Conservation (phyloP, 192 early-diverging fungal genomes). For the Entomortierella beljakovae region DNA sequence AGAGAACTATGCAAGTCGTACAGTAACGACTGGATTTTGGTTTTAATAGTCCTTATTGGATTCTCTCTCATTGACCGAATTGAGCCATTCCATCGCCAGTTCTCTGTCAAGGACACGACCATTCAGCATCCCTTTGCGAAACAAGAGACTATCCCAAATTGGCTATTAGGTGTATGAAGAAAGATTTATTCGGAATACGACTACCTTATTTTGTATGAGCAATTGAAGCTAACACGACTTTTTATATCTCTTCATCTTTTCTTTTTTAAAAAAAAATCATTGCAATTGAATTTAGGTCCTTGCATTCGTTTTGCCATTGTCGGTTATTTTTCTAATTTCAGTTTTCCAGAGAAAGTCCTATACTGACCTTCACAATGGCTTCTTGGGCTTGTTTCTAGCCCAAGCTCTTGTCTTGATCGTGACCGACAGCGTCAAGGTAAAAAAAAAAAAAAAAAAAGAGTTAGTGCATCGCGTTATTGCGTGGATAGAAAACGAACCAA, state of each 20-base stretch:
- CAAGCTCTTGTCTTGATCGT: constrained; percentile 60
- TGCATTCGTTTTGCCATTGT: constrained; percentile 51
- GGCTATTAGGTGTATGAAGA: constrained; percentile 41
- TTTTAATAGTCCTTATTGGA: constrained; percentile 65
- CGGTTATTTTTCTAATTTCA: constrained; percentile 37
- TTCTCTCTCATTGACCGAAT: constrained; percentile 71
- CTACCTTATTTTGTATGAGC: background rate
- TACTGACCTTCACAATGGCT: constrained; percentile 52
- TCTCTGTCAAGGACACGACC: constrained; percentile 78
- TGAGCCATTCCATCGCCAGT: constrained; percentile 80
- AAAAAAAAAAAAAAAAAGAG: background rate
- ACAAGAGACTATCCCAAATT: constrained; percentile 61
- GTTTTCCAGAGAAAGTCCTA: constrained; percentile 50
- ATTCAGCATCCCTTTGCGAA: constrained; percentile 72
- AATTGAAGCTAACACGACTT: background rate
- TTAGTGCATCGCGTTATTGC: background rate
- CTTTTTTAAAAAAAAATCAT: background rate
- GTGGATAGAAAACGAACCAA: background rate
- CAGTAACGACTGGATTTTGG: constrained; percentile 59
- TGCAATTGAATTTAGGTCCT: constrained; percentile 52
- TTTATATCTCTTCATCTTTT: background rate
- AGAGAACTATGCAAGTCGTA: constrained; percentile 37
- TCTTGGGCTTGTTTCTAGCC: constrained; percentile 57
- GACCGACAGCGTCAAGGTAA: constrained; percentile 63
- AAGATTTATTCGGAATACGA: background rate